A percentile compares a stretch with the other conserved stretches of the same genome.
These are phyloP conservation scores for Draba incana DNA, from an alignment of 345 rosid species.

Conservation along the genomic window DNA sequence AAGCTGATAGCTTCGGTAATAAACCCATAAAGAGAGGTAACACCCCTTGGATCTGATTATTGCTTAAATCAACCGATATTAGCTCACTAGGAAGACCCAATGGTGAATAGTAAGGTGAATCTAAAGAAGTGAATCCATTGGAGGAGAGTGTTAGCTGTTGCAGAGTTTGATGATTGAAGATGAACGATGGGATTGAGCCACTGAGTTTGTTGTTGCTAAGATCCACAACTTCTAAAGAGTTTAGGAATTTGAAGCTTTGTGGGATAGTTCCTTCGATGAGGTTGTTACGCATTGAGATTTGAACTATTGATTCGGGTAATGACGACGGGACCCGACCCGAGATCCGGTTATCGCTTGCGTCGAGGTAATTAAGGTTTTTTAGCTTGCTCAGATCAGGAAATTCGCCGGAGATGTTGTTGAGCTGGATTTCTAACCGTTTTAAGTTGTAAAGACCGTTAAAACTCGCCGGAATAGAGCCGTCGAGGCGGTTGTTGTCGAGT, in stretches of 20 bases:
- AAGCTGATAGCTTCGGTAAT: slow-evolving; percentile 56
- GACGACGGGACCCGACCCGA: slow-evolving; percentile 59
- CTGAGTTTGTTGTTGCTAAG: slow-evolving; percentile 67
- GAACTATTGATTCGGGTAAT: slow-evolving; percentile 59
- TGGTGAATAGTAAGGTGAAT: slow-evolving; percentile 45
- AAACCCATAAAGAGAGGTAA: slow-evolving; percentile 54
- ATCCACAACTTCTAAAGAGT: slow-evolving; percentile 65
- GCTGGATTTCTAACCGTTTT: slow-evolving; percentile 72
- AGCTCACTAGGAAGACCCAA: slow-evolving; percentile 51
- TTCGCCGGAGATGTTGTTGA: slow-evolving; percentile 63
- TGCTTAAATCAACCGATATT: slow-evolving; percentile 56
- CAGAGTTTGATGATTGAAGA: slow-evolving; percentile 69
- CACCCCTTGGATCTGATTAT: slow-evolving; percentile 51
- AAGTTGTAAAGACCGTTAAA: slow-evolving; percentile 51
- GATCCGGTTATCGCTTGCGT: slow-evolving; percentile 69
- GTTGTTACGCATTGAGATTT: slow-evolving; percentile 81
- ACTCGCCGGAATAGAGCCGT: slow-evolving; percentile 58
- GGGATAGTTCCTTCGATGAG: slow-evolving; percentile 58
- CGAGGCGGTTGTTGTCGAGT: slow-evolving; percentile 67
- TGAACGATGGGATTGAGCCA: slow-evolving; percentile 52
- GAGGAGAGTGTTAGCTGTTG: slow-evolving; percentile 80
- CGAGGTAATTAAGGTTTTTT: slow-evolving; percentile 58
- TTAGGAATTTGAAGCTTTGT: slow-evolving; percentile 39
- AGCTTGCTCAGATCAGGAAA: slow-evolving; percentile 67
- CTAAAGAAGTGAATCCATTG: slow-evolving; percentile 64